phyloP scores from a whole-genome alignment of 169 alveolate species.

The Cryptosporidium baileyi region DNA sequence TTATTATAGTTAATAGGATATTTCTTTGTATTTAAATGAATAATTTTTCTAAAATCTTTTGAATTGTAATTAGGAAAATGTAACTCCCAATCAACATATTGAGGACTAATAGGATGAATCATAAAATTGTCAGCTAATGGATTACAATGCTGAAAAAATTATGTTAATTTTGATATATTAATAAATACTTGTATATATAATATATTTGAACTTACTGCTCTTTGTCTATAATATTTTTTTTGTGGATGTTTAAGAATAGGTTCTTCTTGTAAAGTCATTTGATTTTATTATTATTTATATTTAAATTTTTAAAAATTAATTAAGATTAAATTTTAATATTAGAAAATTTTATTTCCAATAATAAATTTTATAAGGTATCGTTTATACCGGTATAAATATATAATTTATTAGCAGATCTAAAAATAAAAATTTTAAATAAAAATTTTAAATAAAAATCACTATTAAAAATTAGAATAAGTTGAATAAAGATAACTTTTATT shows the following conservation, averaged over 20 bases:
- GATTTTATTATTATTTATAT: neutral
- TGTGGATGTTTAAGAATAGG: slow-evolving; percentile 59
- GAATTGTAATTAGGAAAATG: slow-evolving; percentile 77
- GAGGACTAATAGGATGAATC: slow-evolving; percentile 80
- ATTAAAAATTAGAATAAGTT: neutral
- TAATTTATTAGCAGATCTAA: too few species aligned
- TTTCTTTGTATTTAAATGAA: slow-evolving; percentile 56
- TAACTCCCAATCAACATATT: slow-evolving; percentile 80
- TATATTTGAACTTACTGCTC: slow-evolving; percentile 73
- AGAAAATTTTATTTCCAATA: too few species aligned
- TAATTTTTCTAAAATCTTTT: slow-evolving; percentile 37
- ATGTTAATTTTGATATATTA: neutral
- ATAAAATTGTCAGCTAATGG: slow-evolving; percentile 85
- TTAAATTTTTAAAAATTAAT: neutral
- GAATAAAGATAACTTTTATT: neutral
- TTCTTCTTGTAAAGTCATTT: neutral
- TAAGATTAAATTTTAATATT: neutral
- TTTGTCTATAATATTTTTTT: slow-evolving; percentile 73
- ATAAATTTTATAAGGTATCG: too few species aligned
- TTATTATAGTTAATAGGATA: slow-evolving; percentile 67
- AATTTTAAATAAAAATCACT: neutral
- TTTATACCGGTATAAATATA: too few species aligned
- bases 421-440: too few species aligned
- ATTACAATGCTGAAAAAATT: slow-evolving; percentile 79
- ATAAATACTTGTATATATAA: neutral